Base-by-base conservation (phyloP, 495 filamentous ascomycete genomes). In the Sphaerosporella brunnea region DNA sequence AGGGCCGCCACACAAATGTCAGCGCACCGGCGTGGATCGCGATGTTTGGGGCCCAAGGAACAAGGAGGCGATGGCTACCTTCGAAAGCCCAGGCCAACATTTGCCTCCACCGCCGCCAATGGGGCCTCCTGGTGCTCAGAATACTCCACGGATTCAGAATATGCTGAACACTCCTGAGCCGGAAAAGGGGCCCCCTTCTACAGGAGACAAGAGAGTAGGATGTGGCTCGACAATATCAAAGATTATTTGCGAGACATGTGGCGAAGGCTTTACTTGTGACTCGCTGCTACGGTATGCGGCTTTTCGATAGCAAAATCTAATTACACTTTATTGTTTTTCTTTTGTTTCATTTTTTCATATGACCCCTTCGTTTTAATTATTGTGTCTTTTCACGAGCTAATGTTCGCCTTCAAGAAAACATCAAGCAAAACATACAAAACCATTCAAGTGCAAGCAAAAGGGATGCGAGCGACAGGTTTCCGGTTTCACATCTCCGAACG, bases 401-500 rank as follows among this genome's bases (percentile, higher is more conserved):
- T 38, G 25, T 43, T 43, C 8, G 36, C 30, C 19, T 42, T 54
- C 24, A 45, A 93, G 86, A 52, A 94, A 94, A 66, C 86, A 94
- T 59, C 65, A 74, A 41, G 73, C 79, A 11, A 73, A 82, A 47
- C 86, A 94, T 63, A 70, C 66, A 9, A 88, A 84, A 55, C 73
- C 78, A 0, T 79, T 73, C 61, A 75, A 68, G 54, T 94, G 86
- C 58, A 62, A 70, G 35, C 63, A 77, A 10, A 56, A 63, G 0
- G 67, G 64, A 15, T 93, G 86, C 60, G 48, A 62, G 26, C 69
- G 77, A 21, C 23, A 47, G 25, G 63, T 61, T 19, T 68, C 75
- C 51, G 84, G 86, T 1, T 94, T 93, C 55, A 80, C 80, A 18
- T 88, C 84, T 5, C 67, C 68, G 21, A 93, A 93, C 63, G 86